These are phyloP conservation scores for Hypoxylon rickii DNA, from an alignment of 495 filamentous ascomycete species.

Conservation along the genomic window DNA sequence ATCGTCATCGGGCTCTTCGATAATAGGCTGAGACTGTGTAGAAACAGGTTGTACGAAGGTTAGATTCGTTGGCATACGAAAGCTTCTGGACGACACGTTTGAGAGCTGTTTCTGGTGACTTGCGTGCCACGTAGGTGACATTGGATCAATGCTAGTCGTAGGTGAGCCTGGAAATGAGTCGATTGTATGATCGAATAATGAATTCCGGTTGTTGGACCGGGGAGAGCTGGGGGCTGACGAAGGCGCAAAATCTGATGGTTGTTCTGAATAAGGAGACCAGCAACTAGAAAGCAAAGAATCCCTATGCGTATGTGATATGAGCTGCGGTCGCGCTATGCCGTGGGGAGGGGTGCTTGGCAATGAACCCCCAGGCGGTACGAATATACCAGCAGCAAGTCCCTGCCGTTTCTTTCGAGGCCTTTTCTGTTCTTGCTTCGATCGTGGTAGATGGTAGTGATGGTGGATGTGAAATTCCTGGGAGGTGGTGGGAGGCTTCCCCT, in stretches of 20 bases:
- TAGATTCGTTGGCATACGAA: constrained; percentile 37
- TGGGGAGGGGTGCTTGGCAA: constrained; percentile 50
- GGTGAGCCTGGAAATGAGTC: constrained; percentile 76
- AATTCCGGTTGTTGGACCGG: constrained; percentile 69
- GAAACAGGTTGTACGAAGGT: constrained; percentile 16
- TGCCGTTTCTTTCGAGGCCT: constrained; percentile 74
- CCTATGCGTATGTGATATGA: constrained; percentile 66
- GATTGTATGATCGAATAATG: constrained; percentile 73
- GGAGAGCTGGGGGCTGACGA: constrained; percentile 86
- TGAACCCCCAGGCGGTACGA: constrained; percentile 56
- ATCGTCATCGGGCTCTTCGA: constrained; percentile 33
- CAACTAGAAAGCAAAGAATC: constrained; percentile 59
- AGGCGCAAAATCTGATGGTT: constrained; percentile 61
- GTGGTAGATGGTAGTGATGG: constrained; percentile 81
- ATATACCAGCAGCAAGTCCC: constrained; percentile 59
- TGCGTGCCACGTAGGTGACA: constrained; percentile 56
- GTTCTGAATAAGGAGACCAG: constrained; percentile 69
- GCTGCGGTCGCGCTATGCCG: constrained; percentile 43
- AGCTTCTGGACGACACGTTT: constrained; percentile 57
- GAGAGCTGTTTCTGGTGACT: constrained; percentile 59
- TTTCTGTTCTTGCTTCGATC: constrained; percentile 64
- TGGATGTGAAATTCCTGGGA: constrained; percentile 86
- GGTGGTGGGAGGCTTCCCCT: constrained; percentile 43
- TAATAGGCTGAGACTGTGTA: constrained; percentile 30
- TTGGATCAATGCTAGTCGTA: constrained; percentile 66